Evolutionary conservation across 163 green algal genomes (phyloP), one percentile per base, ranked within the genome.

Genomic region (Smithsoniella earleae): DNA sequence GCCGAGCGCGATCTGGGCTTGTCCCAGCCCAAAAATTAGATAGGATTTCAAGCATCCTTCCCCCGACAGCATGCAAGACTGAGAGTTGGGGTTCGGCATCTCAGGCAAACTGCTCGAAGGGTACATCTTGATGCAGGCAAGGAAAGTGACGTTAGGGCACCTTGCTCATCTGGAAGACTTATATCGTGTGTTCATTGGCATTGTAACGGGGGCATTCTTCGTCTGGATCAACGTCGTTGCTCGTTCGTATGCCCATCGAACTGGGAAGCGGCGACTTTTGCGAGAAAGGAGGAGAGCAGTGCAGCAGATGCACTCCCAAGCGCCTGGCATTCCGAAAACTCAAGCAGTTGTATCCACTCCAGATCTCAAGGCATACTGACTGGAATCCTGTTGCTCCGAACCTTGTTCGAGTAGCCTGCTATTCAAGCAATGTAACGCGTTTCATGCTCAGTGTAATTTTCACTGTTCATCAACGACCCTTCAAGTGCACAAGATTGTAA

Each of bases 1-100:
- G 58, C 58, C 3, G 58, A 69, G 58, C 58, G 58, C 20, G 58
- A 69, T 16, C 58, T 69, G 30, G 58, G 58, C n/a, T n/a, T n/a
- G n/a, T n/a, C n/a, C n/a, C n/a, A n/a, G n/a, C n/a, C n/a, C n/a
- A n/a, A n/a, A n/a, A n/a, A n/a, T n/a, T n/a, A n/a, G n/a, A n/a
- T n/a, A n/a, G n/a, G n/a, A n/a, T n/a, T n/a, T n/a, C n/a, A n/a
- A n/a, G n/a, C n/a, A n/a, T n/a, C n/a, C n/a, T n/a, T n/a, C n/a
- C n/a, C n/a, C n/a, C n/a, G n/a, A n/a, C n/a, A n/a, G n/a, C n/a
- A n/a, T n/a, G n/a, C n/a, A n/a, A n/a, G n/a, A n/a, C n/a, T n/a
- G n/a, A n/a, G n/a, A n/a, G n/a, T n/a, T n/a, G n/a, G n/a, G n/a
- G n/a, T n/a, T n/a, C n/a, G n/a, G n/a, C n/a, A n/a, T n/a, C n/a